A percentile compares a stretch with the other conserved stretches of the same genome.
These are phyloP conservation scores for Psilocybe cyanescens DNA, from an alignment of 768 basidiomycete species.

Conservation along the genomic window DNA sequence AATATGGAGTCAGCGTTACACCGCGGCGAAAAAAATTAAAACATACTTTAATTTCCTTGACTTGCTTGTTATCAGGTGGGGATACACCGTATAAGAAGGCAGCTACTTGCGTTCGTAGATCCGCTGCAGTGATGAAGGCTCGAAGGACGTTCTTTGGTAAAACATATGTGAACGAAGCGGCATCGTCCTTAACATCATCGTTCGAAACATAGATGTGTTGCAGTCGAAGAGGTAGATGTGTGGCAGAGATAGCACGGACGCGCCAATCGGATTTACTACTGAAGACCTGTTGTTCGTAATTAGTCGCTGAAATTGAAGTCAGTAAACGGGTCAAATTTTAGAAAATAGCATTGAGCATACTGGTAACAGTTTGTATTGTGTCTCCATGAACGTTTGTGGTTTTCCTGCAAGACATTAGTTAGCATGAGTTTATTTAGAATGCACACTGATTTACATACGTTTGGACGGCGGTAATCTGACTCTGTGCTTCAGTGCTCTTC, in stretches of 20 bases:
- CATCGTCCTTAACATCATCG: conserved; percentile 98
- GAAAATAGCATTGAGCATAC: conserved; percentile 41
- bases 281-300: conserved; percentile 98
- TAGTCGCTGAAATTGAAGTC: conserved; percentile 62
- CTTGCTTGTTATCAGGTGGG: conserved; percentile 95
- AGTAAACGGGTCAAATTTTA: neutral
- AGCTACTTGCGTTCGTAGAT: conserved; percentile 95
- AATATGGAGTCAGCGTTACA: neutral
- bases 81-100: conserved; percentile 93
- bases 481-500: conserved; percentile 92
- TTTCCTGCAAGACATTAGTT: conserved; percentile 50
- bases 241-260: conserved; percentile 96
- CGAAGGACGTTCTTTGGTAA: conserved; percentile 96
- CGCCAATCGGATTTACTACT: conserved; percentile 99
- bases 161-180: conserved; percentile 92
- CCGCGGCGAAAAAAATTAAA: neutral
- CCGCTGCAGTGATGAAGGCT: conserved; percentile 90
- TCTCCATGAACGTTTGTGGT: conserved; percentile 98
- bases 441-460: conserved; percentile 50
- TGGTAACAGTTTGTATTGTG: conserved; percentile 93
- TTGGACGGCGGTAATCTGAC: conserved; percentile 94
- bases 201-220: conserved; percentile 99
- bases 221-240: conserved; percentile 92
- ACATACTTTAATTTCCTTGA: conserved; percentile 91
- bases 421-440: neutral